Base-by-base conservation (phyloP, 495 filamentous ascomycete species). In the Hyphodiscus hymeniophilus region DNA sequence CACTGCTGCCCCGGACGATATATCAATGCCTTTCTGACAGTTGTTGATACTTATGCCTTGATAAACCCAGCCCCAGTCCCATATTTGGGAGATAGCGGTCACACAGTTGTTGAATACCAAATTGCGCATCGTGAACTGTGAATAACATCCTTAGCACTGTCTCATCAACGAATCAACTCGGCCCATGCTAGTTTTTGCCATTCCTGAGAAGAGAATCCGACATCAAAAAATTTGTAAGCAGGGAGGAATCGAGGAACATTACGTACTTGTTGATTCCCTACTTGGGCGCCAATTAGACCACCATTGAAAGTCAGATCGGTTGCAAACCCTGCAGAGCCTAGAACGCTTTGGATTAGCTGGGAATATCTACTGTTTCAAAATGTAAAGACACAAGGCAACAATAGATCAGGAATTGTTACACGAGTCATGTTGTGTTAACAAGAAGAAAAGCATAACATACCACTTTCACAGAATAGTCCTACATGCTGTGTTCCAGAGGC, bases 241-340 rank as follows among this genome's bases (percentile, higher is more conserved):
- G n/a, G n/a, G n/a, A n/a, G n/a, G n/a, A n/a, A n/a, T n/a, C n/a
- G n/a, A n/a, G n/a, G n/a, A n/a, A n/a, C n/a, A n/a, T n/a, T n/a
- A n/a, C n/a, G n/a, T n/a, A n/a, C n/a, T n/a, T n/a, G 90, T 67
- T 96, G 90, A 66, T 87, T 94, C 38, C 90, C 90, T 12, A 91
- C 73, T 69, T 87, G 89, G 51, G 84, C 81, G n/a, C 89, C 87
- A 58, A 80, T 85, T 47, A 75, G 74, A 56, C 90, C 90, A 45
- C 90, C 90, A 55, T 87, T 87, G 73, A 94, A 92, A 38, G 74
- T 78, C 17, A 96, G 11, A 62, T 95, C 89, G 34, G 72, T 73
- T 81, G 94, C 87, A 67, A 89, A 89, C 46, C 89, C 89, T 42
- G 86, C 89, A 18, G 79, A 84, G 39, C 92, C 92, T 62, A 21